Conservation (phyloP, 192 early-diverging fungal genomes). For the Podila clonocystis region DNA sequence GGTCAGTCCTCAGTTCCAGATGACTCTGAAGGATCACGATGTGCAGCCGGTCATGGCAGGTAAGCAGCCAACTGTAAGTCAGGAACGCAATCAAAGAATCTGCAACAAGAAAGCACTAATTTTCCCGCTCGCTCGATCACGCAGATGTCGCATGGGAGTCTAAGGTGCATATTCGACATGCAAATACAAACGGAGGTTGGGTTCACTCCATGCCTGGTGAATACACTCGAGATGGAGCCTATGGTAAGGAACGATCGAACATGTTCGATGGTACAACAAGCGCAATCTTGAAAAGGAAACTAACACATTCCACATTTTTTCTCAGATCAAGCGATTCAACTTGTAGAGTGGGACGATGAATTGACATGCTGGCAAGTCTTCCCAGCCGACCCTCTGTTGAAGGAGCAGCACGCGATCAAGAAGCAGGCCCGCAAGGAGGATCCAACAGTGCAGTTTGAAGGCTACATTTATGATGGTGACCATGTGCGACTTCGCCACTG, state of each 20-base stretch:
- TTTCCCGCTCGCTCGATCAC: not conserved
- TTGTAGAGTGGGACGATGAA: slow-evolving; percentile 49
- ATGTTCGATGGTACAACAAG: slow-evolving; percentile 46
- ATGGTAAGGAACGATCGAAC: slow-evolving; percentile 55
- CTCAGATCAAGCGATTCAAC: slow-evolving; percentile 35
- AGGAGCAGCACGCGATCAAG: slow-evolving; percentile 9
- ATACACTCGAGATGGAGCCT: slow-evolving; percentile 72
- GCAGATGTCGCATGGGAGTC: slow-evolving; percentile 76
- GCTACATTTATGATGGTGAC: slow-evolving; percentile 40
- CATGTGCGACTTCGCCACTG: slow-evolving; percentile 33
- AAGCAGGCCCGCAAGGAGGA: slow-evolving; percentile 16
- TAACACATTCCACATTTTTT: not conserved
- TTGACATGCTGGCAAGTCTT: slow-evolving; percentile 46
- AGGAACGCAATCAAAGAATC: too few relatives aligned
- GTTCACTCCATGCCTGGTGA: slow-evolving; percentile 73
- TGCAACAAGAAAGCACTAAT: not conserved
- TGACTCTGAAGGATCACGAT: slow-evolving; percentile 76
- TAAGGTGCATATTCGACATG: slow-evolving; percentile 69
- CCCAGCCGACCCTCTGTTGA: slow-evolving; percentile 26
- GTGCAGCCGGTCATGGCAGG: slow-evolving; percentile 62
- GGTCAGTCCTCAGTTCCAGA: slow-evolving; percentile 91
- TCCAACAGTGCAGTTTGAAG: slow-evolving; percentile 24
- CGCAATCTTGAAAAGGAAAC: too few relatives aligned
- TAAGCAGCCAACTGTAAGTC: slow-evolving; percentile 34
- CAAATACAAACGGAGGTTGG: slow-evolving; percentile 78